Base-by-base conservation (phyloP, 306 rosid genomes). In the Mucuna pruriens region DNA sequence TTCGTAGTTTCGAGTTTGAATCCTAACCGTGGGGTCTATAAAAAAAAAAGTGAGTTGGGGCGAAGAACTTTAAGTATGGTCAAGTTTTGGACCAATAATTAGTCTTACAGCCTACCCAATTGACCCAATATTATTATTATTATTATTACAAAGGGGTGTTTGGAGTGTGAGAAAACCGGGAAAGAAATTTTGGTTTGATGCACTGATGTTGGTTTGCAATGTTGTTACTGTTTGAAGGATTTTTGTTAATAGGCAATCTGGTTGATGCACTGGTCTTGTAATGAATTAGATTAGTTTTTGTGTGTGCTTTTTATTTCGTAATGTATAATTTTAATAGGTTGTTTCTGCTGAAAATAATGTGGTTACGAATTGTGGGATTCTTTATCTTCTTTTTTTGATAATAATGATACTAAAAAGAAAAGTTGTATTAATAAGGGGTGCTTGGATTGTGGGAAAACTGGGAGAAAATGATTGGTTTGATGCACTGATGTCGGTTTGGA, bases 401-500 rank as follows among this genome's bases (percentile, higher is more conserved):
- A n/a, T n/a, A n/a, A 15, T n/a, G n/a, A 65, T 52, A 33, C 6
- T 8, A 16, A 2, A 1, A 51, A 15, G 72, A 36, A 38, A 66
- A 17, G 2, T 67, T 67, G 19, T 40, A 1, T 39, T 40, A 62
- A 29, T 40, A 62, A 29, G 31, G 7, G 49, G 2, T 74, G 34
- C 65, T 42, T 63, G 62, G 46, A 55, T 73, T 70, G 12, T 45
- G 46, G 36, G 22, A 79, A 54, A 54, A 29, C 17, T 57, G 26
- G 17, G 20, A 36, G 71, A 17, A 26, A 40, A 17, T 17, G 10
- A 44, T 65, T 75, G 40, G 44, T 75, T 42, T 66, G 49, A 11
- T 80, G 82, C 38, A 69, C 49, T 66, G 48, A 64, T 61, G 9
- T 48, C 40, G 9, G 68, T 49, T 76, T 67, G 39, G 4, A 29